Evolutionary conservation across 352 stramenopile species (phyloP), one percentile per base, ranked within the genome.

Genomic region (Pilasporangium apinafurcum): DNA sequence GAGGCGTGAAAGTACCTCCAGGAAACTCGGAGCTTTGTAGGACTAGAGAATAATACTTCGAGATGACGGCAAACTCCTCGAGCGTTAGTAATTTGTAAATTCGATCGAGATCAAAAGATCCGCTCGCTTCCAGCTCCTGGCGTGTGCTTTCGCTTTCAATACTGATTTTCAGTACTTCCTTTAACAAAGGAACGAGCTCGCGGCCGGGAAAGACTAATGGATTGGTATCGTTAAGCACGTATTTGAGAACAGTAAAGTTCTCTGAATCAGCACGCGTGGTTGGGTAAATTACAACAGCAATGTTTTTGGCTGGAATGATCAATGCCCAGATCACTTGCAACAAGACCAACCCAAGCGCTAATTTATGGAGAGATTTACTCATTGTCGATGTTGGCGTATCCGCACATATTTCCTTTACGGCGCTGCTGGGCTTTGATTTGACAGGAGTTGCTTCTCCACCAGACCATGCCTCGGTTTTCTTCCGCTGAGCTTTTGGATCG

Each of bases 21-120:
- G 62, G 62, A 35, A 74, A 78, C 33, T 70, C 53, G 13, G 59
- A 53, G 52, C 49, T 64, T 33, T 78, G 65, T 16, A 69, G 41
- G 7, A 72, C 47, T 3, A 78, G 52, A 8, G 65, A 49, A 37
- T 73, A 70, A n/a, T 74, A 68, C 44, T 66, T 53, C 2, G 62
- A 46, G 3, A 68, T 22, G 12, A 48, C 44, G 5, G 44, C 56
- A 8, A 72, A 59, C 8, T 63, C 62, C 3, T 71, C 59, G 0
- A 72, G 39, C 8, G 39, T 48, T 0, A 78, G 48, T 34, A 78
- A 9, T 24, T 55, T 63, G 43, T 56, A 60, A 21, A 78, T 58
- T 9, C 51, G 51, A 20, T 68, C 48, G 36, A 78, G 36, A 30
- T 78, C 65, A 10, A 72, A 69, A 1, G 47, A 42, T 5, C 59